These are phyloP conservation scores for Drechslera avenae DNA, from an alignment of 2,329 filamentous ascomycete genomes.

Conservation along the genomic window DNA sequence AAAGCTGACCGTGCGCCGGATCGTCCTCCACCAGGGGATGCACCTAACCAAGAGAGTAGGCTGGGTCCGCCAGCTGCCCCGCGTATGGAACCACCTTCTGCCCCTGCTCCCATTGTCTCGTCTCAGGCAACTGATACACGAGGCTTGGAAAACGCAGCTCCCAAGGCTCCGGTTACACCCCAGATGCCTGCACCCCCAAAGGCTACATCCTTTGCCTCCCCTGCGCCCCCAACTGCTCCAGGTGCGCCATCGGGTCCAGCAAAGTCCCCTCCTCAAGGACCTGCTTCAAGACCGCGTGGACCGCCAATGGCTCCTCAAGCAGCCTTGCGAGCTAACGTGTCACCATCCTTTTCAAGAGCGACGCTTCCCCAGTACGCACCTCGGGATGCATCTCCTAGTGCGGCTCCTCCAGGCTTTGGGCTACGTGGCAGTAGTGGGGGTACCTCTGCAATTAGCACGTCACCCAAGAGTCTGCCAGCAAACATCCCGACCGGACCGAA, in stretches of 20 bases:
- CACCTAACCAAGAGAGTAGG: slow-evolving; percentile 26
- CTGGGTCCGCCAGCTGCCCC: slow-evolving; percentile 19
- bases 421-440: slow-evolving; percentile 29
- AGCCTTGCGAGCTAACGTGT: slow-evolving; percentile 36
- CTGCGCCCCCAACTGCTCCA: slow-evolving; percentile 11
- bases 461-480: slow-evolving; percentile 42
- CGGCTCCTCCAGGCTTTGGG: slow-evolving; percentile 30
- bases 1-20: slow-evolving; percentile 46
- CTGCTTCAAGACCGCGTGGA: slow-evolving; percentile 32
- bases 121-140: slow-evolving; percentile 9
- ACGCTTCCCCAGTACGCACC: slow-evolving; percentile 30
- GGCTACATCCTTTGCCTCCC: slow-evolving; percentile 2
- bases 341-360: slow-evolving; percentile 41
- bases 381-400: slow-evolving; percentile 37
- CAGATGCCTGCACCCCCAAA: slow-evolving; percentile 15
- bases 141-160: slow-evolving; percentile 19
- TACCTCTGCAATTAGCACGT: slow-evolving; percentile 37
- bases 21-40: slow-evolving; percentile 28
- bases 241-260: slow-evolving; percentile 18
- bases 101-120: slow-evolving; percentile 21
- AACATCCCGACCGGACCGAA: slow-evolving; percentile 51
- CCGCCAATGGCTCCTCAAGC: slow-evolving; percentile 45
- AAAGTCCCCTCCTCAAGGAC: slow-evolving; percentile 39
- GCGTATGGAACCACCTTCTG: slow-evolving; percentile 32
- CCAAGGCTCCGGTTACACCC: slow-evolving; percentile 18